phyloP scores from a whole-genome alignment of 768 basidiomycete genomes.

The Scleroderma bovista region DNA sequence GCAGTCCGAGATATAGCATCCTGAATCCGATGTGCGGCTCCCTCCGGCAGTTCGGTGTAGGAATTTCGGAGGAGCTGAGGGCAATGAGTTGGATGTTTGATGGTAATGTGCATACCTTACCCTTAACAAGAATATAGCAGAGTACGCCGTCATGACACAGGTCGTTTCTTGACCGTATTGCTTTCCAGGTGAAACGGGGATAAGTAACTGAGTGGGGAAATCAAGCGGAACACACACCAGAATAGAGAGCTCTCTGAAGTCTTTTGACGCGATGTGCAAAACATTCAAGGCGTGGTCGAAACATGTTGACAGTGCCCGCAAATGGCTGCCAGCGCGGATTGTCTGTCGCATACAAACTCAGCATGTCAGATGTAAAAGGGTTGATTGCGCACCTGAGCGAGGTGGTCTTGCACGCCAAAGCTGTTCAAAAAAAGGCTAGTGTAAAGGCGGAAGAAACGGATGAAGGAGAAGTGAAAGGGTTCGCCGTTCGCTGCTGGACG shows the following conservation, averaged over 20 bases:
- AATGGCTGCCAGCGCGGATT: constrained; percentile 53
- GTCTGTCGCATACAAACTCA: constrained; percentile 33
- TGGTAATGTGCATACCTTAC: constrained; percentile 32
- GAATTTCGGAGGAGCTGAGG: constrained; percentile 64
- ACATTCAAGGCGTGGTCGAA: constrained; percentile 70
- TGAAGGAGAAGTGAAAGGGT: constrained; percentile 70
- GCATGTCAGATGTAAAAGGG: background rate
- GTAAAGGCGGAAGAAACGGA: constrained; percentile 71
- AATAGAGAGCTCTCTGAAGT: constrained; percentile 69
- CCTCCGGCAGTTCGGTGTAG: constrained; percentile 56
- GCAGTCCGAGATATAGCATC: constrained; percentile 61
- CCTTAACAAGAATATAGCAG: constrained; percentile 74
- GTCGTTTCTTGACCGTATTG: constrained; percentile 83
- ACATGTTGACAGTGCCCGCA: constrained; percentile 66
- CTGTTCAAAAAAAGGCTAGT: constrained; percentile 81
- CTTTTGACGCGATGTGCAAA: constrained; percentile 64
- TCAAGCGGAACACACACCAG: constrained; percentile 51
- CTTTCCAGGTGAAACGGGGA: constrained; percentile 33
- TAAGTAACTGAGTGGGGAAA: background rate
- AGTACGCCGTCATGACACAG: constrained; percentile 82
- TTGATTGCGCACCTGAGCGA: constrained; percentile 43
- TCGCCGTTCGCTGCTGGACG: constrained; percentile 54
- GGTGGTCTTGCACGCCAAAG: constrained; percentile 67
- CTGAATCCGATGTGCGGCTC: constrained; percentile 61
- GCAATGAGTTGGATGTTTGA: constrained; percentile 1